Evolutionary conservation across 768 basidiomycete species (phyloP).

Genomic region (Butyriboletus loyo): DNA sequence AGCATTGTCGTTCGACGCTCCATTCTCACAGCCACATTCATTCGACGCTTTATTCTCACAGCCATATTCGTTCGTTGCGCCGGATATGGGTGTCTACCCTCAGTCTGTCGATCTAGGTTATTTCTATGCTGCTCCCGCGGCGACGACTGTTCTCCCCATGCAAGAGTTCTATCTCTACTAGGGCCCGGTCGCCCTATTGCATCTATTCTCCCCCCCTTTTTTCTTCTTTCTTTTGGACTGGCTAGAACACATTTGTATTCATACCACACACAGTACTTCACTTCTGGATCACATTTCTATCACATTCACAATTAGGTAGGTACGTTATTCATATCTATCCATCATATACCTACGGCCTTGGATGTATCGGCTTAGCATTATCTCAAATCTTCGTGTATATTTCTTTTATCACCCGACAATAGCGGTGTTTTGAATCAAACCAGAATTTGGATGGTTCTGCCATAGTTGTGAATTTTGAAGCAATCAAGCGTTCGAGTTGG

Average conservation of each 20-base stretch:
- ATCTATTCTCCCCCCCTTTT: not conserved
- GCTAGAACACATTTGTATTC: not conserved
- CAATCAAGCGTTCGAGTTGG: too few relatives aligned
- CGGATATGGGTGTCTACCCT: not conserved
- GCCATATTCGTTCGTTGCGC: not conserved
- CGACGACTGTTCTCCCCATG: not conserved
- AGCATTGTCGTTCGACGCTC: not conserved
- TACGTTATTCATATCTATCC: constrained; percentile 1
- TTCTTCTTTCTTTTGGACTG: not conserved
- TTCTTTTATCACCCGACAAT: not conserved
- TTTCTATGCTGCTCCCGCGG: not conserved
- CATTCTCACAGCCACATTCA: not conserved
- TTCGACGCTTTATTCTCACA: not conserved
- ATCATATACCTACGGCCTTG: not conserved
- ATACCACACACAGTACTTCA: not conserved
- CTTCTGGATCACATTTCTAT: not conserved
- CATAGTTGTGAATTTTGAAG: not conserved
- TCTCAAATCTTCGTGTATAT: not conserved
- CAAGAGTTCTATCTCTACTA: not conserved
- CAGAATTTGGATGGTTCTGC: not conserved
- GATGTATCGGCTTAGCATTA: not conserved
- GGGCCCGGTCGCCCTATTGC: not conserved
- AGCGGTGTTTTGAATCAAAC: not conserved
- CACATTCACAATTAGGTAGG: not conserved
- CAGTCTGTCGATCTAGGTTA: not conserved